Evolutionary conservation across 768 basidiomycete genomes (phyloP), one percentile per base, ranked within the genome.

Genomic region (Tubosaeta brunneosetosa): DNA sequence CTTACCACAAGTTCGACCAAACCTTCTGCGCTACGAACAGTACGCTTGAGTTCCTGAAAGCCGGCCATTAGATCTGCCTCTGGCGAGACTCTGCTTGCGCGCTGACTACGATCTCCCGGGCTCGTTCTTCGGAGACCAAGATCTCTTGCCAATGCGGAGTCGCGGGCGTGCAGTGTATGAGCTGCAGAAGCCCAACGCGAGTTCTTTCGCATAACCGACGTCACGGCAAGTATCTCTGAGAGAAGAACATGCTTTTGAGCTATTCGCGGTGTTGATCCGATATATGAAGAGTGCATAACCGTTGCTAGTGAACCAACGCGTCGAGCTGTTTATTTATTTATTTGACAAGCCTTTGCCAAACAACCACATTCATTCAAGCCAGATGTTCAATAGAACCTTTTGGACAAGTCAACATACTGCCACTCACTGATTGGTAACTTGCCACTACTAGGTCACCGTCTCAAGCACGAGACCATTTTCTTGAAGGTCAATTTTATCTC

Each of bases 171-270:
- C 61, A 82, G 76, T 25, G 80, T 80, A 62, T 84, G 81, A 26
- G 79, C 80, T 42, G 81, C 80, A 12, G 88, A 83, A 16, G 94
- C 88, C 95, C 95, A 97, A 41, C 97, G 83, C 43, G 94, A 93
- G 73, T 98, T 98, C 76, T 94, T 92, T 69, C 95, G 89, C 94
- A 99, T 98, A 17, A 84, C 80, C 2, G 91, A 88, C 33, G 93
- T 97, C 59, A 98, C 91, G 16, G 90, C 77, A 47, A 94, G 79
- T 55, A 97, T 88, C 75, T 98, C 94, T 40, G 93, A 87, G 55
- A 89, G 83, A 32, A 98, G 69, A 40, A 97, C 80, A 78, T 93
- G 88, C 53, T 84, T 85, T 44, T 74, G 69, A n/a, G 85, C 80
- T 50, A 83, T 76, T 48, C 45, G 56, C 13, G 56, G 38, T 10